Conservation (phyloP, 106 monocot genomes). For the Ottelia alismoides region DNA sequence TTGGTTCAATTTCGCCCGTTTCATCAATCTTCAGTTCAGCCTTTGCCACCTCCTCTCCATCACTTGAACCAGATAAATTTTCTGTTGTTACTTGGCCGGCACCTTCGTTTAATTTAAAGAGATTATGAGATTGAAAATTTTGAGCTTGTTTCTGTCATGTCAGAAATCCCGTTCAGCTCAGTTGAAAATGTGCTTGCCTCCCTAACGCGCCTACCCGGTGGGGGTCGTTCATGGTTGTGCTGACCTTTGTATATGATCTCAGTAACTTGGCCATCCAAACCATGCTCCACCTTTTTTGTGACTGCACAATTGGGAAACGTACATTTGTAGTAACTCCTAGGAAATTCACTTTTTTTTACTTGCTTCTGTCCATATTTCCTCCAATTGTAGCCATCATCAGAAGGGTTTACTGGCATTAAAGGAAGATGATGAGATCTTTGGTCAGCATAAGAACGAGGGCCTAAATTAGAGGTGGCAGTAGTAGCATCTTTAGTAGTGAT, state of each 20-base stretch:
- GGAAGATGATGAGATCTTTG: constrained; percentile 17
- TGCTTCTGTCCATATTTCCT: constrained; percentile 9
- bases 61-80: not conserved
- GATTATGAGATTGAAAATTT: no score
- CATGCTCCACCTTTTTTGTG: not conserved
- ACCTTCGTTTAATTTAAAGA: no score
- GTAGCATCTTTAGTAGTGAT: constrained; percentile 4
- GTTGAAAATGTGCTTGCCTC: not conserved
- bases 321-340: no score
- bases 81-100: not conserved
- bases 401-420: constrained; percentile 6
- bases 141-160: not conserved
- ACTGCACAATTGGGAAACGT: no score
- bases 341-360: constrained; percentile 5
- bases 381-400: constrained; percentile 3
- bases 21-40: no score
- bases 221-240: no score
- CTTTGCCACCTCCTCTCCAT: no score
- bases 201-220: not conserved
- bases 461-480: constrained; percentile 4
- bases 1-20: no score
- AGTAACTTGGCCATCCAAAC: not conserved
- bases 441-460: constrained; percentile 15
- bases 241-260: no score
- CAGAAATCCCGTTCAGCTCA: no score